Evolutionary conservation across 768 basidiomycete species (phyloP), one percentile per base, ranked within the genome.

Genomic region (Mycena amicta): DNA sequence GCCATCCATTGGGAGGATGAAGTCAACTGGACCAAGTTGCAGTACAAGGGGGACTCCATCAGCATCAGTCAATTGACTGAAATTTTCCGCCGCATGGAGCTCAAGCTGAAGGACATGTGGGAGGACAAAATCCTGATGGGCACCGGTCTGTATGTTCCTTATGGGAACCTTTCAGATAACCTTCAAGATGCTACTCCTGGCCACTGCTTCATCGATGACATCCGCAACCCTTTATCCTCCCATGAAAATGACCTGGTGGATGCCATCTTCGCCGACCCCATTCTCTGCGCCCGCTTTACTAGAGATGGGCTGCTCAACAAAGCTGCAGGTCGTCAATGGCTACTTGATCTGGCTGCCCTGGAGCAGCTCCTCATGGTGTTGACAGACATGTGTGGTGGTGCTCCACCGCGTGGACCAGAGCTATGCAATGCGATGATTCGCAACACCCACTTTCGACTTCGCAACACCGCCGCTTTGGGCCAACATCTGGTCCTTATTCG

Each of bases 391-490:
- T 59, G 56, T 0, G 61, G 52, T 8, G 56, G 51, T n/a, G 54
- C 1, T n/a, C 64, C n/a, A 53, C 59, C 13, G 51, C 57, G 16
- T 6, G 47, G 2, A 64, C 71, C 47, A 1, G 56, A 57, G 51
- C 33, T 57, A 1, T 27, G 25, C 20, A 12, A 26, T 1, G 68
- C 65, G 30, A 59, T 71, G 4, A 69, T 71, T 16, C 70, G 69
- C 2, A 72, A 74, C 43, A 55, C 66, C 0, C 37, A 69, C 18
- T 62, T 62, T 31, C 58, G 39, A 2, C 29, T 50, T 0, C 50
- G 53, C 5, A 50, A 65, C n/a, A 25, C 64, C 12, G 27, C 37
- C 2, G 46, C 45, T 3, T 2, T 57, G 18, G 23, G 33, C 11
- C 12, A 5, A 5, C 22, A 45, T 23, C 13, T 45, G 8, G 20